phyloP scores from a whole-genome alignment of 1,139 yeast genomes.

The Debaryomyces nepalensis region DNA sequence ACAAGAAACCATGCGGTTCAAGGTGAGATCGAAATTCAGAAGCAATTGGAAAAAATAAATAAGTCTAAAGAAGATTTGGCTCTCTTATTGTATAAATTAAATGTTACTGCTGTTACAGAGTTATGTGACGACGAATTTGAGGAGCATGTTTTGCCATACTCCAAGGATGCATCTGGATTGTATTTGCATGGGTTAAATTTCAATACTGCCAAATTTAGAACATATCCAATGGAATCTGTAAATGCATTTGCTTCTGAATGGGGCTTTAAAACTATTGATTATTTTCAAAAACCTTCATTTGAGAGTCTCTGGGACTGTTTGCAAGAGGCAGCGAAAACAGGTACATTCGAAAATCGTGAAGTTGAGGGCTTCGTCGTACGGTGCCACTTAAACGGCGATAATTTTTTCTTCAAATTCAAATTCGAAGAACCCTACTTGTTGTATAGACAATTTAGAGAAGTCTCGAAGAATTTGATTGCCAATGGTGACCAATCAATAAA shows the following conservation, averaged over 20 bases:
- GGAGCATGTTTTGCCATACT: conserved; percentile 87
- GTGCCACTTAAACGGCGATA: conserved; percentile 40
- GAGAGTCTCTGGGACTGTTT: conserved; percentile 54
- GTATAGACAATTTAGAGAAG: conserved; percentile 90
- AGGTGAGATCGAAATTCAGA: conserved; percentile 63
- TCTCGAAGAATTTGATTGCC: conserved; percentile 64
- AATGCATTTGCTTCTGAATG: conserved; percentile 62
- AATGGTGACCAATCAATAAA: conserved; percentile 40
- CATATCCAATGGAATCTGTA: conserved; percentile 67
- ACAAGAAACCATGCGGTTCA: conserved; percentile 73
- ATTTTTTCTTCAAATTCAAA: conserved; percentile 86
- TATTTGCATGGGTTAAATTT: conserved; percentile 87
- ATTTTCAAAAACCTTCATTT: conserved; percentile 41
- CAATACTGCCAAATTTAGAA: conserved; percentile 66
- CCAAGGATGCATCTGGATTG: conserved; percentile 70
- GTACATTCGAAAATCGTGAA: conserved; percentile 71
- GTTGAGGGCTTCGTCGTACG: conserved; percentile 95
- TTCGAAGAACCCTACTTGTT: conserved; percentile 94
- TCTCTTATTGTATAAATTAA: conserved; percentile 47
- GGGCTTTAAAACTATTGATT: conserved; percentile 70
- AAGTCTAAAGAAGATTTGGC: conserved; percentile 59
- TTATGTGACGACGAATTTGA: conserved; percentile 92
- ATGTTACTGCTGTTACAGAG: conserved; percentile 88
- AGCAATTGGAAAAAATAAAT: conserved; percentile 52
- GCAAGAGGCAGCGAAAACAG: conserved; percentile 63